Conservation (phyloP, 305 asterid species). For the Withania somnifera region DNA sequence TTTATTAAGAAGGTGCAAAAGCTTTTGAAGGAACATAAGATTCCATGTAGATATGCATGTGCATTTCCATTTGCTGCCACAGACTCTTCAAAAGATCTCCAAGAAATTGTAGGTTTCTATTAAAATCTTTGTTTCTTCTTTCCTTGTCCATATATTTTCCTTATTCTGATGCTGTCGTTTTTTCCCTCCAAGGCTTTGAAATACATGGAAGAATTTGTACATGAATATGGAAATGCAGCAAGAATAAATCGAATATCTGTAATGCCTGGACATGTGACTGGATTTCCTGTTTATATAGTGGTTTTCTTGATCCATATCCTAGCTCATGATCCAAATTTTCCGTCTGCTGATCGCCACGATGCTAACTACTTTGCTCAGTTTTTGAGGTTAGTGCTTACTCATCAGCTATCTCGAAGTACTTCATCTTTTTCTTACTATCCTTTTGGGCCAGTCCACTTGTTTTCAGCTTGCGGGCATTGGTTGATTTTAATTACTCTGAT, state of each 20-base stretch:
- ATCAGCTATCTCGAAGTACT: not conserved
- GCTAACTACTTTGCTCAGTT: slow-evolving; percentile 40
- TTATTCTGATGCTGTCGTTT: slow-evolving; percentile 9
- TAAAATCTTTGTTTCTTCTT: not conserved
- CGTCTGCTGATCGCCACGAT: slow-evolving; percentile 48
- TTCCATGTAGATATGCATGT: slow-evolving; percentile 85
- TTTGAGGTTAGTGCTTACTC: slow-evolving; percentile 40
- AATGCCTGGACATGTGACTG: slow-evolving; percentile 29
- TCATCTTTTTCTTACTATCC: slow-evolving; percentile 9
- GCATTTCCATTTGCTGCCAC: slow-evolving; percentile 55
- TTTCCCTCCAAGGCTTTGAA: slow-evolving; percentile 34
- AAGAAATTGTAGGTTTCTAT: slow-evolving; percentile 42
- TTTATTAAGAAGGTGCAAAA: slow-evolving; percentile 54
- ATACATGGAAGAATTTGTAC: slow-evolving; percentile 50
- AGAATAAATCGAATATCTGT: slow-evolving; percentile 29
- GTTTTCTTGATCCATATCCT: slow-evolving; percentile 72
- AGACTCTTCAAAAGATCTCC: slow-evolving; percentile 43
- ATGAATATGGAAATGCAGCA: slow-evolving; percentile 35
- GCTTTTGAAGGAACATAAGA: slow-evolving; percentile 38
- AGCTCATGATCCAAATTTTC: slow-evolving; percentile 64
- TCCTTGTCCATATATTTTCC: slow-evolving; percentile 9
- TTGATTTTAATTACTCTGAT: slow-evolving; percentile 28
- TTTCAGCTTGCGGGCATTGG: slow-evolving; percentile 46
- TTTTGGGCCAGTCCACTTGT: slow-evolving; percentile 62
- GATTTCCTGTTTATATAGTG: slow-evolving; percentile 55